Evolutionary conservation across 768 basidiomycete genomes (phyloP), one percentile per base, ranked within the genome.

Genomic region (Trametopsis cervina): DNA sequence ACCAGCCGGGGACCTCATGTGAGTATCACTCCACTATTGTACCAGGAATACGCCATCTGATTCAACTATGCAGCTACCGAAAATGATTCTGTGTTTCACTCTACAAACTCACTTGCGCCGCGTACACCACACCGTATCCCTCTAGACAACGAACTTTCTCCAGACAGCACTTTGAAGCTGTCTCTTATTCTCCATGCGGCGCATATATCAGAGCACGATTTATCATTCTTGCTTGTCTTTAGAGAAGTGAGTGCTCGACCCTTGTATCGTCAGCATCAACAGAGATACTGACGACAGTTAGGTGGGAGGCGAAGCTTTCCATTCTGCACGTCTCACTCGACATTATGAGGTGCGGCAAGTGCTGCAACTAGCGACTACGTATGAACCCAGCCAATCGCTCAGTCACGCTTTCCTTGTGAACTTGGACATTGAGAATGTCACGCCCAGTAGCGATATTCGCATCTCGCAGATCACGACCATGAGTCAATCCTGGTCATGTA

Each of bases 401-500:
- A 76, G 79, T 12, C 57, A 74, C 48, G 56, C 70, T n/a, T 86
- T 78, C 59, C 59, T 71, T 5, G 45, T 87, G 22, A 69, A 74
- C 45, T 53, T 86, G 9, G 76, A 81, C 52, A 55, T 88, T 5
- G 72, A 72, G 42, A 87, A 86, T 58, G 47, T 71, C 0, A 68
- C 69, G 0, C 59, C 66, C 17, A 67, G 67, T 3, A 60, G 60
- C 20, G 57, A 69, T 13, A 57, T 87, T 25, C 56, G 62, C 13
- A 53, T 93, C 15, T 70, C 69, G 3, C 81, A 87, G 54, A 56
- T 92, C 5, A 75, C 74, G 3, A 72, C 77, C 22, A 53, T 89
- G 42, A 90, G 89, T 55, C 78, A 87, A 0, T 66, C 69, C 4
- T 93, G 91, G 91, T 62, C 63, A 36, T 81, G 77, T 51, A 60